phyloP scores from a whole-genome alignment of 2,329 filamentous ascomycete genomes.

The Ramularia collo-cygni region DNA sequence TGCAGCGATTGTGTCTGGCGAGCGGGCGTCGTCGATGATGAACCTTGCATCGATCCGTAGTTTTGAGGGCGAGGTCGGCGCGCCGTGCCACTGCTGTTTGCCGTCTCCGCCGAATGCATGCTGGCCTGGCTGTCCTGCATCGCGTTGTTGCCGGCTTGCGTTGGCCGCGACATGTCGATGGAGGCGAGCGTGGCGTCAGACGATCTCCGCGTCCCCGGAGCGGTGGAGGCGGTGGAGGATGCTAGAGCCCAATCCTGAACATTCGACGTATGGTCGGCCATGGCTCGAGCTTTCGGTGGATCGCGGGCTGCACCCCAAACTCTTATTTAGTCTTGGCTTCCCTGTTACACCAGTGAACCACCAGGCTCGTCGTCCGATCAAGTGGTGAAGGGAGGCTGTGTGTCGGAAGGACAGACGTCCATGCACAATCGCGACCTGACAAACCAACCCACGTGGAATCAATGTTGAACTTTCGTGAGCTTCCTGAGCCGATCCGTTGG shows the following conservation, averaged over 20 bases:
- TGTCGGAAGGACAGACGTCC: too few species aligned
- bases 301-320: too few species aligned
- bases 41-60: conserved; percentile 24
- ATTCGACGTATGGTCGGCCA: conserved; percentile 17
- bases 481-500: too few species aligned
- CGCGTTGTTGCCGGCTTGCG: conserved; percentile 6
- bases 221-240: conserved; percentile 5
- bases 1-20: conserved; percentile 1
- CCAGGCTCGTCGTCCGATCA: too few species aligned
- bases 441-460: too few species aligned
- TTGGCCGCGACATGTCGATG: conserved; percentile 14
- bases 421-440: too few species aligned
- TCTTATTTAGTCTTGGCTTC: too few species aligned
- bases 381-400: too few species aligned
- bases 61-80: conserved; percentile 22
- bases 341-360: too few species aligned
- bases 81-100: conserved; percentile 9
- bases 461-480: too few species aligned
- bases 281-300: conserved; percentile 6
- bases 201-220: conserved; percentile 18
- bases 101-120: conserved; percentile 13
- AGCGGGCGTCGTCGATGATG: conserved; percentile 11
- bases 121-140: conserved; percentile 25
- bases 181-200: conserved; percentile 13
- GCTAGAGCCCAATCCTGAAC: conserved; percentile 16